phyloP scores from a whole-genome alignment of 202 grass and related monocot genomes.

The Bolboschoenoplectus hybrid region DNA sequence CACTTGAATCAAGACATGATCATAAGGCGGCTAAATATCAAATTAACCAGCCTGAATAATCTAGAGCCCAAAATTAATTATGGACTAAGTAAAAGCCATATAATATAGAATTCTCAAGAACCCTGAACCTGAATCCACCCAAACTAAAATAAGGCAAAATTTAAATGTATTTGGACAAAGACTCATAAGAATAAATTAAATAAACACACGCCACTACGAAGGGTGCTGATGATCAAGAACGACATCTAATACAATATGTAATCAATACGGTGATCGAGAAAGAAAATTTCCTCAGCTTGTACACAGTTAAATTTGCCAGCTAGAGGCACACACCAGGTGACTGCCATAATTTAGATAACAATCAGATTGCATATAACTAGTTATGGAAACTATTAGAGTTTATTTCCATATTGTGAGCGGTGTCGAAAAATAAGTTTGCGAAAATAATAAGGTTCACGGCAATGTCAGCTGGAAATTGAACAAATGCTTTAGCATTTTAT shows the following conservation, averaged over 20 bases:
- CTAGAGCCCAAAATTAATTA: background rate
- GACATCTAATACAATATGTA: background rate
- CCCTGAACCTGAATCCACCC: background rate
- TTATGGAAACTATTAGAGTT: background rate
- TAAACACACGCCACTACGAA: background rate
- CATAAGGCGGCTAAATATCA: background rate
- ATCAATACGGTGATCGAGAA: background rate
- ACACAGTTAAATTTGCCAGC: background rate
- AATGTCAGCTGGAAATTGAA: background rate
- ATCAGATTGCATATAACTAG: background rate
- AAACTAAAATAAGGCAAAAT: background rate
- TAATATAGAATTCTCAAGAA: background rate
- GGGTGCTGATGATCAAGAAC: background rate
- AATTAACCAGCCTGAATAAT: background rate
- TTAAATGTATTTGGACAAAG: background rate
- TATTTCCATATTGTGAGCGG: background rate
- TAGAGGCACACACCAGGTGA: background rate
- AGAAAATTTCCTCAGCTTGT: background rate
- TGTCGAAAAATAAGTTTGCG: background rate
- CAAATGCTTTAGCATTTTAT: background rate
- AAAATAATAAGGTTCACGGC: background rate
- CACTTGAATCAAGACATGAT: background rate
- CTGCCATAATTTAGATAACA: background rate
- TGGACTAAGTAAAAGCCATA: background rate
- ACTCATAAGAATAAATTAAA: background rate